Conservation (phyloP, 306 rosid species). For the Pachyrhizus erosus region DNA sequence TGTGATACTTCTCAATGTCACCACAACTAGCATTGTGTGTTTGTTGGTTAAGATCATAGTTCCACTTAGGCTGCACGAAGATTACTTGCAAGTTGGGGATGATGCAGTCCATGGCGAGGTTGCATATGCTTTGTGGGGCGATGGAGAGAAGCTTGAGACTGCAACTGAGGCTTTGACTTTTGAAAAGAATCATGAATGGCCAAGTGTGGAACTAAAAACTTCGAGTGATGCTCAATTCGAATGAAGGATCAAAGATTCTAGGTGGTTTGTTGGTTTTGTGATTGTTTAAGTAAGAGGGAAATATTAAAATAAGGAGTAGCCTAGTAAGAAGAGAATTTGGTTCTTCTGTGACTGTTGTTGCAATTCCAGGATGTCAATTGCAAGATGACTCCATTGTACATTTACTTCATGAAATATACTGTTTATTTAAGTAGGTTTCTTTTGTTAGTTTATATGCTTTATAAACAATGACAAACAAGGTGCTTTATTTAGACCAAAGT, state of each 20-base stretch:
- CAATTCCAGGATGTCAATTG: background rate
- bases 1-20: constrained; percentile 44
- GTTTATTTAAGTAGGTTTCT: background rate
- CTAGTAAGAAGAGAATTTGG: background rate
- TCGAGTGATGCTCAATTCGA: background rate
- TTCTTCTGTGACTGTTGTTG: background rate
- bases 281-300: background rate
- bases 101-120: constrained; percentile 63
- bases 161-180: constrained; percentile 23
- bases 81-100: constrained; percentile 54
- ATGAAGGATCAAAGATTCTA: background rate
- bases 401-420: background rate
- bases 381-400: background rate
- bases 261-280: background rate
- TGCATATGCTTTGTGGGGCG: constrained; percentile 64
- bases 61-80: constrained; percentile 57
- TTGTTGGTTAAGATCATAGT: constrained; percentile 19
- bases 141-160: constrained; percentile 52
- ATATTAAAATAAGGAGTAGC: background rate
- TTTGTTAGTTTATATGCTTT: no score
- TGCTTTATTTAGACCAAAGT: no score
- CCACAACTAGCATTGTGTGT: constrained; percentile 46
- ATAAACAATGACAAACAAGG: no score
- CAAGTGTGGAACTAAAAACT: background rate
- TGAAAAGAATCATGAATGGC: background rate